phyloP scores from a whole-genome alignment of 495 filamentous ascomycete genomes.

The Durotheca rogersii region DNA sequence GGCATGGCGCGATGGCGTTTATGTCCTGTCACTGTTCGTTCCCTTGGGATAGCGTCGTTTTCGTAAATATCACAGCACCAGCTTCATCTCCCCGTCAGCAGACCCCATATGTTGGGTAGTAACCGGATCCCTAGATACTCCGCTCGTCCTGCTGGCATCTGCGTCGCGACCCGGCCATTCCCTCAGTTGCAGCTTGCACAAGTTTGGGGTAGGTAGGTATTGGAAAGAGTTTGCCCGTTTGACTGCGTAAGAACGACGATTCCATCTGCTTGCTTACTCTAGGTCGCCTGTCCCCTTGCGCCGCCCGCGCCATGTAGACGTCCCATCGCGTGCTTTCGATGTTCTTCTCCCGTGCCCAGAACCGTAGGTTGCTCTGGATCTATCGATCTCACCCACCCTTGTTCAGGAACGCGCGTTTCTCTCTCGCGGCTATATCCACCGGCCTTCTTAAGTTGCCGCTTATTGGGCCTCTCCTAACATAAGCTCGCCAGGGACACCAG shows the following conservation, averaged over 20 bases:
- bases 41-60: background rate
- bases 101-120: too few species aligned
- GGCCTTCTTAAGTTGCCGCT: constrained; percentile 7
- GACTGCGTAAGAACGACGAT: constrained; percentile 8
- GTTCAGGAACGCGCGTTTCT: constrained; percentile 29
- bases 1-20: constrained; percentile 7
- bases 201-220: constrained; percentile 9
- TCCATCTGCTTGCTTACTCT: constrained; percentile 6
- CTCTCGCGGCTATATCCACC: constrained; percentile 35
- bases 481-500: constrained; percentile 20
- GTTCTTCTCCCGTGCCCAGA: too few species aligned
- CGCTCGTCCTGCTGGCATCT: too few species aligned
- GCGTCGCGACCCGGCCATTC: too few species aligned
- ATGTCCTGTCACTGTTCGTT: constrained; percentile 11
- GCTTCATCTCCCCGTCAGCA: too few species aligned
- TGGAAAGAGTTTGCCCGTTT: too few species aligned
- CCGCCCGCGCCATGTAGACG: constrained; percentile 1
- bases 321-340: too few species aligned
- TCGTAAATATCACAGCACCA: background rate
- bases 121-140: too few species aligned
- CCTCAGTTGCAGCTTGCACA: too few species aligned
- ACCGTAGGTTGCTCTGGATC: constrained; percentile 24
- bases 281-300: constrained; percentile 8
- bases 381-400: constrained; percentile 10
- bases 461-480: constrained; percentile 22